Percentiles rank a stretch among this genome's conserved stretches.
Conservation (phyloP, 352 stramenopile genomes). For the Phytophthora syringae region DNA sequence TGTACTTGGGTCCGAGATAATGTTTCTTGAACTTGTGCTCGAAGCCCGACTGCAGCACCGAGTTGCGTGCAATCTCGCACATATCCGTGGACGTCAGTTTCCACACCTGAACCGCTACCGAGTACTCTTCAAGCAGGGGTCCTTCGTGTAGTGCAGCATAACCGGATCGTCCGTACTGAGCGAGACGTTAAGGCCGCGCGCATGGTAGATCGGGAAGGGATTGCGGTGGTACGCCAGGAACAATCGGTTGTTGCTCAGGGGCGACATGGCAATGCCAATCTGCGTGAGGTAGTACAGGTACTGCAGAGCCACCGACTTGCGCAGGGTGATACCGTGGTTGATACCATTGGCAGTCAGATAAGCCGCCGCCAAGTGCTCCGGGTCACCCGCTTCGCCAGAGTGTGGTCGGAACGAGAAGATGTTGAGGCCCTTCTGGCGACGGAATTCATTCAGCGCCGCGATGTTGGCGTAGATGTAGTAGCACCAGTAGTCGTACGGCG, state of each 20-base stretch:
- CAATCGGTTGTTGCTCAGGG: constrained; percentile 95
- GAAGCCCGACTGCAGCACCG: constrained; percentile 98
- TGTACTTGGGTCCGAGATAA: constrained; percentile 96
- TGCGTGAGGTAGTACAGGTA: constrained; percentile 99
- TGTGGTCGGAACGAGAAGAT: constrained; percentile 99
- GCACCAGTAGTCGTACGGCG: constrained; percentile 95
- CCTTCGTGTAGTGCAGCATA: constrained; percentile 99
- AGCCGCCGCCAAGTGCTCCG: constrained; percentile 94
- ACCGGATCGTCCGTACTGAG: constrained; percentile 98
- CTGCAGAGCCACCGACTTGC: constrained; percentile 96
- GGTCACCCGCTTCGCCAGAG: constrained; percentile 97
- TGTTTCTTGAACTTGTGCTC: constrained; percentile 98
- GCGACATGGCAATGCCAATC: constrained; percentile 95
- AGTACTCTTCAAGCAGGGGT: constrained; percentile 98
- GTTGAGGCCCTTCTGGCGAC: constrained; percentile 83
- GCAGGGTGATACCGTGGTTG: constrained; percentile 99
- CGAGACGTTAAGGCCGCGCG: constrained; percentile 97
- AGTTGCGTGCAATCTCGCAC: constrained; percentile 98
- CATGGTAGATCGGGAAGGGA: constrained; percentile 96
- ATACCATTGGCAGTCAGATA: constrained; percentile 94
- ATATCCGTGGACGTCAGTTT: constrained; percentile 97
- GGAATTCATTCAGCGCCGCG: constrained; percentile 95
- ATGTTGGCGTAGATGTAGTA: constrained; percentile 99
- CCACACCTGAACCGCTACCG: constrained; percentile 93
- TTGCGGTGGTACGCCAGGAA: constrained; percentile 96